phyloP scores from a whole-genome alignment of 495 filamentous ascomycete genomes.

The Wilcoxina mikolae region DNA sequence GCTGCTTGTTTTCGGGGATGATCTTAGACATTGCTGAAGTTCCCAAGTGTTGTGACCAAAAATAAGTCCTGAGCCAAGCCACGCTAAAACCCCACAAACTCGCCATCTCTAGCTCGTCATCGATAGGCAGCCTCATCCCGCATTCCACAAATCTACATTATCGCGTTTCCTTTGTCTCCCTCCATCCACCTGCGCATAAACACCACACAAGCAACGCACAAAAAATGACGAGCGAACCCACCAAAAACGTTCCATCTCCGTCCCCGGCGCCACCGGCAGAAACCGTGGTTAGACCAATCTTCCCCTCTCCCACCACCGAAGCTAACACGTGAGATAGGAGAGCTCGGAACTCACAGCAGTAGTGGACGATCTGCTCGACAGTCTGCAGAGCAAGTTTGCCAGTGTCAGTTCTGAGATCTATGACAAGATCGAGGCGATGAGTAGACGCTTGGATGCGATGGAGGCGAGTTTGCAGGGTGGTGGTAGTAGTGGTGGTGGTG shows the following conservation, averaged over 20 bases:
- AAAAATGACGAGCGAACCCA: not conserved
- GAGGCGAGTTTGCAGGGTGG: slow-evolving; percentile 35
- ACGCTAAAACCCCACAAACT: too few relatives aligned
- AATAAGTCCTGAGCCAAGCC: too few relatives aligned
- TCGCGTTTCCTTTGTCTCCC: not conserved
- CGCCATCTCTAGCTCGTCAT: too few relatives aligned
- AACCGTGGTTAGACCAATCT: not conserved
- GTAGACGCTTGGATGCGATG: slow-evolving; percentile 69
- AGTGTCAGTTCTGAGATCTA: slow-evolving; percentile 51
- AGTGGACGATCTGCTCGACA: slow-evolving; percentile 45
- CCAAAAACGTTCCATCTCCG: not conserved
- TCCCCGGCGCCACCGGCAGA: not conserved
- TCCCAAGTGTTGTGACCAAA: too few relatives aligned
- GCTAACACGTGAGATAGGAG: not conserved
- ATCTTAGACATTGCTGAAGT: too few relatives aligned
- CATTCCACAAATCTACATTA: too few relatives aligned
- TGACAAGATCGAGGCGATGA: slow-evolving; percentile 93
- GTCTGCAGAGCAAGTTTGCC: slow-evolving; percentile 56
- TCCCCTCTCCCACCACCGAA: not conserved
- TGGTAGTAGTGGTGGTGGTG: not conserved
- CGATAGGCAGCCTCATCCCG: too few relatives aligned
- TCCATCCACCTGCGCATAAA: not conserved
- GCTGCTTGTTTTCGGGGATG: too few relatives aligned
- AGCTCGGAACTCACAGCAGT: slow-evolving; percentile 37
- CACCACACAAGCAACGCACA: not conserved